phyloP scores from a whole-genome alignment of 257 asterid genomes.

The Parsonsia alboflavescens region DNA sequence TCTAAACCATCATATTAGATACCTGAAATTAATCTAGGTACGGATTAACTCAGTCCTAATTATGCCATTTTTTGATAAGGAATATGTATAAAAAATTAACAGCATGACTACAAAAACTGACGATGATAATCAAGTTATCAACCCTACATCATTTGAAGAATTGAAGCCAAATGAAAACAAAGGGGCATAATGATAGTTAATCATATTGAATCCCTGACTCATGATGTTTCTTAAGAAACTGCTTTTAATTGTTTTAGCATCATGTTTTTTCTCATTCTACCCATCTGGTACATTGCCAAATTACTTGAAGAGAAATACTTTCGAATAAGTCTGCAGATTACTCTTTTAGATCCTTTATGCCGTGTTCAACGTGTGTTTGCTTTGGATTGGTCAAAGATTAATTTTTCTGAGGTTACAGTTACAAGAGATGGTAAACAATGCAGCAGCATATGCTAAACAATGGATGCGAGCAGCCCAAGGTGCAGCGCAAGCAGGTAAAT shows the following conservation, averaged over 20 bases:
- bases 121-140: background rate
- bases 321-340: background rate
- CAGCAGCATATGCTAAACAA: slow-evolving; percentile 63
- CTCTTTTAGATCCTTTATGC: background rate
- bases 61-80: background rate
- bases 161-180: background rate
- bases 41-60: background rate
- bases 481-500: slow-evolving; percentile 76
- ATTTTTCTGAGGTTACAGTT: slow-evolving; percentile 42
- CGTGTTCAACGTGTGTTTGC: background rate
- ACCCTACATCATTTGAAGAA: background rate
- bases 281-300: background rate
- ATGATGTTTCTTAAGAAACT: background rate
- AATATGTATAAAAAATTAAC: background rate
- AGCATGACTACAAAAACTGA: background rate
- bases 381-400: slow-evolving; percentile 7
- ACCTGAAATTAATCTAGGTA: background rate
- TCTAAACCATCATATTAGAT: background rate
- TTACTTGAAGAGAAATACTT: background rate
- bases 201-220: background rate
- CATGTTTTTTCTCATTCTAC: background rate
- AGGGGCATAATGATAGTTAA: background rate
- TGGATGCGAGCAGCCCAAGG: slow-evolving; percentile 81
- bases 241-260: background rate
- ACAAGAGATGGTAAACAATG: slow-evolving; percentile 55